Evolutionary conservation across 2,329 filamentous ascomycete genomes (phyloP).

Genomic region (Fusarium bulbicola): DNA sequence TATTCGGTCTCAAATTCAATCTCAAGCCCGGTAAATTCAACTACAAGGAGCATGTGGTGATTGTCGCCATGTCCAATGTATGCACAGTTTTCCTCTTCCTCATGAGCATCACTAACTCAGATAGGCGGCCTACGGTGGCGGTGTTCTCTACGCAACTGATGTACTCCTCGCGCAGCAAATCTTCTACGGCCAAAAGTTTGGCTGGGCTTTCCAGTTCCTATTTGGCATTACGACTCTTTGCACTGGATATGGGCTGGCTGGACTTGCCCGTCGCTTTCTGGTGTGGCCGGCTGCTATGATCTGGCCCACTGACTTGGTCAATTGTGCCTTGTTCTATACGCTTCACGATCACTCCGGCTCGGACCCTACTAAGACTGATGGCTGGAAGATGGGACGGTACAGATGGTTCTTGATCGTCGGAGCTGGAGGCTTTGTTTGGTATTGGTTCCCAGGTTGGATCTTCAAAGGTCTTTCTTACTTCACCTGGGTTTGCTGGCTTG

Average conservation of each 20-base stretch:
- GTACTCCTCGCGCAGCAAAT: constrained; percentile 59
- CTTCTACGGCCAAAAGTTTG: constrained; percentile 66
- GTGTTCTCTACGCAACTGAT: constrained; percentile 65
- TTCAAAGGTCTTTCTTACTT: constrained; percentile 71
- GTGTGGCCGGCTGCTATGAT: constrained; percentile 66
- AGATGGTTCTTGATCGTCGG: constrained; percentile 69
- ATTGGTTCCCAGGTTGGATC: constrained; percentile 71
- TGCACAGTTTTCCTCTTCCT: constrained; percentile 39
- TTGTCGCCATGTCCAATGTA: constrained; percentile 72
- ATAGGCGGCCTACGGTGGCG: constrained; percentile 66
- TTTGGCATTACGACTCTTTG: constrained; percentile 64
- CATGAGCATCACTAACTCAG: constrained; percentile 26
- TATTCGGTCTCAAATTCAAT: constrained; percentile 64
- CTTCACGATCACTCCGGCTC: constrained; percentile 57
- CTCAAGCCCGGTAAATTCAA: constrained; percentile 67
- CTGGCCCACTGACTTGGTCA: constrained; percentile 65
- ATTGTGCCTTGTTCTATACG: constrained; percentile 60
- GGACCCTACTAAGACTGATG: constrained; percentile 61
- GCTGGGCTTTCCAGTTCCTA: constrained; percentile 63
- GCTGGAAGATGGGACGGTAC: constrained; percentile 72
- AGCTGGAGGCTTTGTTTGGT: constrained; percentile 61
- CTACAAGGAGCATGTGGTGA: constrained; percentile 69
- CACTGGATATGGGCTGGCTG: constrained; percentile 67
- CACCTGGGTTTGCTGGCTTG: constrained; percentile 69
- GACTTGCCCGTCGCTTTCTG: constrained; percentile 62